phyloP scores from a whole-genome alignment of 768 basidiomycete species.

The Mycena crocata region DNA sequence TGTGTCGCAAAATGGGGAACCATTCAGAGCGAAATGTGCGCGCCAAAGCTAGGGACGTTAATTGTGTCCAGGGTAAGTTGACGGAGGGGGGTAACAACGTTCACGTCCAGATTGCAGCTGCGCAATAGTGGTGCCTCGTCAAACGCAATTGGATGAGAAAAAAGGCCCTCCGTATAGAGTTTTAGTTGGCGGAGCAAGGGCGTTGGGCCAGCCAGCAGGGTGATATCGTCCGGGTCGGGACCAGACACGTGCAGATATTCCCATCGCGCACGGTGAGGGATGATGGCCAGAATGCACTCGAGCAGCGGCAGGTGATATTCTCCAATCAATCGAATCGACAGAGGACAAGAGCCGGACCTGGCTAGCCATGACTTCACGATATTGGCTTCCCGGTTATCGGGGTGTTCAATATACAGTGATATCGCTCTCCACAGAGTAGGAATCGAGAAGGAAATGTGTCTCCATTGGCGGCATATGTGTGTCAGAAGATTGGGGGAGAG shows the following conservation, averaged over 20 bases:
- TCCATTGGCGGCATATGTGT: conserved; percentile 10
- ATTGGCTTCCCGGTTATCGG: background rate
- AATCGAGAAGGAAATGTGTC: background rate
- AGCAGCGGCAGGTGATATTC: too few relatives aligned
- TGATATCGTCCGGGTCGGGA: too few relatives aligned
- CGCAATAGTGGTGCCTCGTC: background rate
- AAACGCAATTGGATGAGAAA: background rate
- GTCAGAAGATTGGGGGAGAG: background rate
- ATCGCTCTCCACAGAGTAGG: conserved; percentile 15
- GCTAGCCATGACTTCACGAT: background rate
- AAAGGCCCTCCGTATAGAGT: background rate
- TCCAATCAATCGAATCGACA: background rate
- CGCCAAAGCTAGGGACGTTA: conserved; percentile 4
- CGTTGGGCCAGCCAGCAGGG: background rate
- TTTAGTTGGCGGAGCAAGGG: background rate
- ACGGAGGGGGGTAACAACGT: too few relatives aligned
- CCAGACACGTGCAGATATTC: too few relatives aligned
- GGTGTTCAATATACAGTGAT: background rate
- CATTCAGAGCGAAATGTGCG: background rate
- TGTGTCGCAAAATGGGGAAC: background rate
- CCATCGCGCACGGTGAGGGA: conserved; percentile 5
- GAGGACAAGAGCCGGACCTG: background rate
- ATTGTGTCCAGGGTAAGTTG: conserved; percentile 4
- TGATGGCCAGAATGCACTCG: background rate
- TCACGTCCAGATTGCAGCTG: background rate